phyloP scores from a whole-genome alignment of 805 yeast genomes.

The Starmerella cellae region DNA sequence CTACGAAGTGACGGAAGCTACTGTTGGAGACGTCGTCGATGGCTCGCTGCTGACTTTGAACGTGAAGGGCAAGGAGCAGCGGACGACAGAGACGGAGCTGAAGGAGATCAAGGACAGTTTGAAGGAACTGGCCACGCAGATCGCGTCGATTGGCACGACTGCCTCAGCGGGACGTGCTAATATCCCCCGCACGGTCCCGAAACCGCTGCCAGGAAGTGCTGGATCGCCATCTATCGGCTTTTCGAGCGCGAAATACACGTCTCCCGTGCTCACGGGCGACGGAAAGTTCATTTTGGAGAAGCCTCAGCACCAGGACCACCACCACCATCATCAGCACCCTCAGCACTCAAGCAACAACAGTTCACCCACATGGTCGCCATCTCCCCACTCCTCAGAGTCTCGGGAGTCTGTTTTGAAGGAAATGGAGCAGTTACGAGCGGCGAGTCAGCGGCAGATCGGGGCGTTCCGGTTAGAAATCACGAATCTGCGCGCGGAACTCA shows the following conservation, averaged over 20 bases:
- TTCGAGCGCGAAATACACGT: slow-evolving; percentile 2
- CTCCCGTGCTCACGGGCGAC: slow-evolving; percentile 16
- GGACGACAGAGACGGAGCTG: slow-evolving; percentile 20
- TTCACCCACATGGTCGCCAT: too few relatives aligned
- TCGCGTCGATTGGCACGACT: background rate
- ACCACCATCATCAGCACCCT: slow-evolving; percentile 2
- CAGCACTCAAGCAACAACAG: background rate
- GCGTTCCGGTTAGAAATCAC: slow-evolving; percentile 34
- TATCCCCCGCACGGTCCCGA: background rate
- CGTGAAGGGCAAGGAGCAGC: slow-evolving; percentile 33
- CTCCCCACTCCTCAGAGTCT: background rate
- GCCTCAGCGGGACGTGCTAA: background rate
- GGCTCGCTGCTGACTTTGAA: slow-evolving; percentile 51
- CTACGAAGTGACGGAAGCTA: slow-evolving; percentile 68
- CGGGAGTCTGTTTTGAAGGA: slow-evolving; percentile 37
- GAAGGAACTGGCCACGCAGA: slow-evolving; percentile 21
- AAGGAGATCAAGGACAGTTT: slow-evolving; percentile 13
- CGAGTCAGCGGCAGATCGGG: slow-evolving; percentile 36
- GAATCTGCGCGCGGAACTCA: slow-evolving; percentile 34
- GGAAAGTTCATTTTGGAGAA: slow-evolving; percentile 15
- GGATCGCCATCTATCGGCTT: background rate
- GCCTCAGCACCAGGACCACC: slow-evolving; percentile 6
- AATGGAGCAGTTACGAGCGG: slow-evolving; percentile 44
- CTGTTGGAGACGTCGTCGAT: slow-evolving; percentile 42
- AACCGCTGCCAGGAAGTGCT: too few relatives aligned